Evolutionary conservation across 169 alveolate species (phyloP).

Genomic region (Cryptosporidium meleagridis): DNA sequence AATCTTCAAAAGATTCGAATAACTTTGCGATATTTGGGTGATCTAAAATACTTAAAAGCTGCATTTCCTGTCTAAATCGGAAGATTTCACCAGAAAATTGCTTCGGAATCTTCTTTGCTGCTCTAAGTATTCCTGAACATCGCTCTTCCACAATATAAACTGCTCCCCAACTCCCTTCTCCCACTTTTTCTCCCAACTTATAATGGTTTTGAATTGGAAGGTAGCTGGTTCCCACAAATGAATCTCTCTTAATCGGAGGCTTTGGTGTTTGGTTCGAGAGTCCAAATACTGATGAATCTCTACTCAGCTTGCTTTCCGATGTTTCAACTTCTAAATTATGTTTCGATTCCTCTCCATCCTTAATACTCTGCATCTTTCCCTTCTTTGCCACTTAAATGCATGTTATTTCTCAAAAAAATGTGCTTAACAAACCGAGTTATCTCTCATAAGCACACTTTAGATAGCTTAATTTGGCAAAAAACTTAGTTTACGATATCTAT

Average conservation of each 20-base stretch:
- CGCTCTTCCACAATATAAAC: slow-evolving; percentile 81
- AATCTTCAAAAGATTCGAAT: slow-evolving; percentile 85
- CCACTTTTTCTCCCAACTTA: slow-evolving; percentile 79
- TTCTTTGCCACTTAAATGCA: neutral
- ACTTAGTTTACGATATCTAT: neutral
- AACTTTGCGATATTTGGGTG: slow-evolving; percentile 85
- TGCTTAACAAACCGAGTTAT: neutral
- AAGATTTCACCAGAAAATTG: slow-evolving; percentile 59
- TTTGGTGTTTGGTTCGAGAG: slow-evolving; percentile 63
- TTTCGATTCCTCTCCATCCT: slow-evolving; percentile 12
- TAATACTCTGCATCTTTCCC: neutral
- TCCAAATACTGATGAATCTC: slow-evolving; percentile 42
- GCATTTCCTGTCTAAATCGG: slow-evolving; percentile 72
- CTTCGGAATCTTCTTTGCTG: slow-evolving; percentile 69
- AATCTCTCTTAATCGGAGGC: slow-evolving; percentile 67
- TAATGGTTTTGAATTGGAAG: slow-evolving; percentile 60
- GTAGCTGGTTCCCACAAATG: slow-evolving; percentile 73
- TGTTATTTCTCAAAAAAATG: neutral
- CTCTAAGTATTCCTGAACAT: slow-evolving; percentile 56
- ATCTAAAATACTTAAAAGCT: slow-evolving; percentile 76
- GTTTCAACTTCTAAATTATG: neutral
- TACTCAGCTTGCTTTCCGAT: slow-evolving; percentile 8
- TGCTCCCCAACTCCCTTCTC: slow-evolving; percentile 83
- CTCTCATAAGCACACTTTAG: neutral
- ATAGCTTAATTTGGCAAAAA: neutral